Evolutionary conservation across 441 rosid species (phyloP), one percentile per base, ranked within the genome.

Genomic region (Gossypium davidsonii): DNA sequence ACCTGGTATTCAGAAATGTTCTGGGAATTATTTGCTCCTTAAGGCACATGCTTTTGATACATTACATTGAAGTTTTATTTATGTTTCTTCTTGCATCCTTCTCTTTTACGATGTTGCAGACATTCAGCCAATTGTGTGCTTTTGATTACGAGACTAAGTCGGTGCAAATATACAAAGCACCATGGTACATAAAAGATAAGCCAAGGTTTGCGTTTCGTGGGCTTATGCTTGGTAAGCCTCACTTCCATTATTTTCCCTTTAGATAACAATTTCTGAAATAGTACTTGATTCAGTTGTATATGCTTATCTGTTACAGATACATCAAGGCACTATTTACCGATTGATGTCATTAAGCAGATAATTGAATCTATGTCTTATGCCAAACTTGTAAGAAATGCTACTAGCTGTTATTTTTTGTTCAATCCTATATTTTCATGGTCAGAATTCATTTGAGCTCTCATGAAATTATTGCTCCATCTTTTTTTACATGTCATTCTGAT

Each of bases 351-450:
- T 60, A 91, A 92, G 87, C 91, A 86, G 78, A 84, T 92, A 74
- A 78, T 91, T 64, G 98, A 95, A 74, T 91, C 99, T 3, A 95
- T 92, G 98, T 85, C 99, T n/a, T 95, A 79, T 59, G 93, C 98
- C 65, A 94, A 94, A 87, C 83, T 94, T 76, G 99, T 91, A 90
- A 90, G 95, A 73, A 49, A 69, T 70, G 76, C 49, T 70, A 59
- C 68, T 74, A 3, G 3, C 66, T 48, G 57, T 72, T 34, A 74
- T n/a, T 60, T 71, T 74, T 67, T 46, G 21, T 60, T 62, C 60
- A 63, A 31, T 15, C 37, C 75, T 74, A 25, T 64, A 17, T 60
- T 44, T 49, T 72, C 63, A 21, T 4, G 18, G 34, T 67, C 76
- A 21, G 51, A 78, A 55, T 71, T 57, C 48, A 48, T 74, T 77